Conservation (phyloP, 352 stramenopile genomes). For the Aphanomyces astaci region DNA sequence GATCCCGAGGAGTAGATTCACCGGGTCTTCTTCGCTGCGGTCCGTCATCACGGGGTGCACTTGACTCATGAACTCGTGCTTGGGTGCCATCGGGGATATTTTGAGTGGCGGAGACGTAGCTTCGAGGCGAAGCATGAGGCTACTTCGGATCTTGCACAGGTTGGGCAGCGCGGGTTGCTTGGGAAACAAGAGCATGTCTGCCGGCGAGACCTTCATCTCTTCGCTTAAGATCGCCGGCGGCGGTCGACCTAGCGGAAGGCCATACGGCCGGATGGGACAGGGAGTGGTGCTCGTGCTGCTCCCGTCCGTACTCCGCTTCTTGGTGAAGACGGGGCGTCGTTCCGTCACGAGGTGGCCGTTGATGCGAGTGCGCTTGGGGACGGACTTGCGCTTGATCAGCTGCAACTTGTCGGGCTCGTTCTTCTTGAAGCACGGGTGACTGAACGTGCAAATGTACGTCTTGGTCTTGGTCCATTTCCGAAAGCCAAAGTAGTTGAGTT, state of each 20-base stretch:
- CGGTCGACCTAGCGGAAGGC: background rate
- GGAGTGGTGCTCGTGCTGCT: background rate
- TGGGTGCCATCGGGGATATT: background rate
- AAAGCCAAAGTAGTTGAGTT: conserved; percentile 88
- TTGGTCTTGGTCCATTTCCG: conserved; percentile 47
- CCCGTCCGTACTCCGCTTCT: background rate
- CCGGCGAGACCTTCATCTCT: background rate
- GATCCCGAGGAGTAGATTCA: conserved; percentile 16
- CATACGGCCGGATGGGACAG: background rate
- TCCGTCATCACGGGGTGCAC: too few relatives aligned
- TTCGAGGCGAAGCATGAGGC: conserved; percentile 7
- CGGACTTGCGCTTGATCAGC: conserved; percentile 77
- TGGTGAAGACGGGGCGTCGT: background rate
- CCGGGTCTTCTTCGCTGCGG: conserved; percentile 4
- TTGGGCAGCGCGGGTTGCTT: background rate
- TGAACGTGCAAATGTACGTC: conserved; percentile 81
- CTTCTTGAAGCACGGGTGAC: conserved; percentile 63
- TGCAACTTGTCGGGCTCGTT: conserved; percentile 67
- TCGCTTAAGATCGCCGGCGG: background rate
- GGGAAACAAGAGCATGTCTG: conserved; percentile 6
- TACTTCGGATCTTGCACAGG: conserved; percentile 6
- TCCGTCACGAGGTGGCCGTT: background rate
- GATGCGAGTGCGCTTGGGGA: conserved; percentile 36
- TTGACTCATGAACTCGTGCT: background rate
- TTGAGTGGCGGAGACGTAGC: too few relatives aligned